Percentiles rank a stretch among this genome's conserved stretches.
These are phyloP conservation scores for Erythrophleum fordii DNA, from an alignment of 306 rosid genomes.

Conservation along the genomic window DNA sequence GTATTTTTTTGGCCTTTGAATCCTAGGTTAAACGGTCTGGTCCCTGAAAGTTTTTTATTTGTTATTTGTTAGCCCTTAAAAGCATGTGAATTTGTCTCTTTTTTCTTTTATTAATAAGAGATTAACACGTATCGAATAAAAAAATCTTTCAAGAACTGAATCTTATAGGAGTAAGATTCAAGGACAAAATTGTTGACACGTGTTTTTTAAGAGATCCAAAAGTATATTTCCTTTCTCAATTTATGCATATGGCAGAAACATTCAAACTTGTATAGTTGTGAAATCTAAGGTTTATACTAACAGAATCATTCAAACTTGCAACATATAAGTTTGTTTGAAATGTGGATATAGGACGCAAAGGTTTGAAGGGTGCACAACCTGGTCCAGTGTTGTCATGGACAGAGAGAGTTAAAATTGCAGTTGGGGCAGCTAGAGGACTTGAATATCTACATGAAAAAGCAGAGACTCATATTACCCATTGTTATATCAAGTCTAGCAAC, in stretches of 20 bases:
- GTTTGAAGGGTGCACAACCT: constrained; percentile 53
- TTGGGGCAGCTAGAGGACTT: constrained; percentile 58
- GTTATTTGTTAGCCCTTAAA: not conserved
- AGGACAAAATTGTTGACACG: too few species aligned
- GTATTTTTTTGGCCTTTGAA: not conserved
- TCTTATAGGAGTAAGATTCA: too few species aligned
- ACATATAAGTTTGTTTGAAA: not conserved
- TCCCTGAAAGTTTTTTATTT: not conserved
- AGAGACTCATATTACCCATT: constrained; percentile 49
- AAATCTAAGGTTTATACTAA: not conserved
- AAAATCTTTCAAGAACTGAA: too few species aligned
- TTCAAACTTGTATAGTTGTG: not conserved
- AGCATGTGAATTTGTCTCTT: not conserved
- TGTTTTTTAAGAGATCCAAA: too few species aligned
- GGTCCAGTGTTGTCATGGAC: constrained; percentile 55
- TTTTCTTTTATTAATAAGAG: not conserved
- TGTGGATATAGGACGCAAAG: constrained; percentile 51
- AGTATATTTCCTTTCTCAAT: not conserved
- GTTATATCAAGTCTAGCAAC: constrained; percentile 60
- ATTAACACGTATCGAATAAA: not conserved
- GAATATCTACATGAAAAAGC: constrained; percentile 60
- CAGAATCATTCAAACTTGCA: not conserved
- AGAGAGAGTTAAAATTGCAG: constrained; percentile 57
- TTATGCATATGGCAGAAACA: not conserved
- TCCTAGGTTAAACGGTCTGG: not conserved